phyloP scores from a whole-genome alignment of 257 asterid genomes.

The Primulina eburnea region DNA sequence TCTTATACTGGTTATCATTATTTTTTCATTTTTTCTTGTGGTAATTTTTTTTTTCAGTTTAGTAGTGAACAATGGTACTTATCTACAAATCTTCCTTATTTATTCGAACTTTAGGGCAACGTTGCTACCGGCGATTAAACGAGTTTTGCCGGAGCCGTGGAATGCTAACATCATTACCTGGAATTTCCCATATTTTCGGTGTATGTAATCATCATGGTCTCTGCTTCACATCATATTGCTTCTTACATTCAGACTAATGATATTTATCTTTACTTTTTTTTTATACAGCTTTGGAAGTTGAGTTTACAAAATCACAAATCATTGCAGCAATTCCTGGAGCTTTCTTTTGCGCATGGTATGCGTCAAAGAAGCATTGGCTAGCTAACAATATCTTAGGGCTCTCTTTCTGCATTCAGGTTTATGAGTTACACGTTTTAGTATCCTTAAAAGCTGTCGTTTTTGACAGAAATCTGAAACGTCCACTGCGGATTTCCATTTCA shows the following conservation, averaged over 20 bases:
- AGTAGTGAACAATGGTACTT: neutral
- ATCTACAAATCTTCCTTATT: conserved; percentile 14
- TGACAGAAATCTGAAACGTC: conserved; percentile 13
- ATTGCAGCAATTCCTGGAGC: conserved; percentile 91
- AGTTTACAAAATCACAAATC: conserved; percentile 85
- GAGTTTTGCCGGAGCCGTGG: conserved; percentile 78
- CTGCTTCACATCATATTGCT: conserved; percentile 21
- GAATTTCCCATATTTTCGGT: conserved; percentile 70
- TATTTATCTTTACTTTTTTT: conserved; percentile 27
- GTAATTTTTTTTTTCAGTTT: neutral
- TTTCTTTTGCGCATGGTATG: conserved; percentile 96
- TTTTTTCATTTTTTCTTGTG: conserved; percentile 16
- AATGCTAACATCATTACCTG: conserved; percentile 65
- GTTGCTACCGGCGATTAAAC: conserved; percentile 65
- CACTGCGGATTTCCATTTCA: neutral
- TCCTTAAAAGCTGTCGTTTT: neutral
- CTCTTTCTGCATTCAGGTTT: conserved; percentile 94
- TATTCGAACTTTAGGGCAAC: conserved; percentile 67
- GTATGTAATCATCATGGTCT: conserved; percentile 40
- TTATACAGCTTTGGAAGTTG: conserved; percentile 77
- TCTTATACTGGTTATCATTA: conserved; percentile 27
- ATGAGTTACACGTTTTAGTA: conserved; percentile 1
- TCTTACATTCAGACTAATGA: conserved; percentile 13
- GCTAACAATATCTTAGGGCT: conserved; percentile 95
- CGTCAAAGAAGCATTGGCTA: conserved; percentile 94